Conservation (phyloP, 2,329 filamentous ascomycete genomes). For the Pleoardoris graminearum region DNA sequence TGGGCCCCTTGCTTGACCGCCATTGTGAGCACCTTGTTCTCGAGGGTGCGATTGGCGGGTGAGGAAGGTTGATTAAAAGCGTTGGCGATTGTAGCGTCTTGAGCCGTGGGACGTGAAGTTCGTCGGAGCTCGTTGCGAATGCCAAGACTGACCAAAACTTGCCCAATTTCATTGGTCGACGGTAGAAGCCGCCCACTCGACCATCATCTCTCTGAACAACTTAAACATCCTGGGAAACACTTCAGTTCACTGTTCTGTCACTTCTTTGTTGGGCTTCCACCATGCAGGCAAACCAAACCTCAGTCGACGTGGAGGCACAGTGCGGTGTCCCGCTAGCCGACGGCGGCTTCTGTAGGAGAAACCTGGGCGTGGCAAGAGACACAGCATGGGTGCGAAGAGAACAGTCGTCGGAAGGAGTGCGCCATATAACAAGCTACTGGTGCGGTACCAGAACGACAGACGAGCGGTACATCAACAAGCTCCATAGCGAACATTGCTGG, state of each 20-base stretch:
- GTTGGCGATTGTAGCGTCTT: conserved; percentile 21
- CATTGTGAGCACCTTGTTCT: conserved; percentile 29
- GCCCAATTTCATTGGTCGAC: neutral
- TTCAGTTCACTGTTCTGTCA: neutral
- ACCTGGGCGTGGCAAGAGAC: conserved; percentile 90
- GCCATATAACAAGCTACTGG: conserved; percentile 87
- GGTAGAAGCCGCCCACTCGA: neutral
- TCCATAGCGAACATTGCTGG: conserved; percentile 62
- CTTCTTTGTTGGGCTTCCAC: neutral
- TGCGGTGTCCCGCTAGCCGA: conserved; percentile 86
- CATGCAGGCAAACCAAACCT: neutral
- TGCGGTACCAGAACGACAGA: conserved; percentile 80
- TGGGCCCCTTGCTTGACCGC: conserved; percentile 37
- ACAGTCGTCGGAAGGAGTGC: conserved; percentile 83
- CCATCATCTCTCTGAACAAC: neutral
- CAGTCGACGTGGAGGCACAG: conserved; percentile 87
- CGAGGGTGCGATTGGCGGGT: conserved; percentile 17
- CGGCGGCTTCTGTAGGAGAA: conserved; percentile 83
- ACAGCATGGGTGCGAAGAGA: conserved; percentile 89
- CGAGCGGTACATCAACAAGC: conserved; percentile 83
- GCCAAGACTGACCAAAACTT: no score
- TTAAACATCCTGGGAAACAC: neutral
- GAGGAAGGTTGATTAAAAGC: conserved; percentile 30
- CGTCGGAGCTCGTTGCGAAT: conserved; percentile 28
- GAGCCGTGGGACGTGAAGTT: conserved; percentile 23